phyloP scores from a whole-genome alignment of 495 filamentous ascomycete species.

The Cudoniella acicularis region DNA sequence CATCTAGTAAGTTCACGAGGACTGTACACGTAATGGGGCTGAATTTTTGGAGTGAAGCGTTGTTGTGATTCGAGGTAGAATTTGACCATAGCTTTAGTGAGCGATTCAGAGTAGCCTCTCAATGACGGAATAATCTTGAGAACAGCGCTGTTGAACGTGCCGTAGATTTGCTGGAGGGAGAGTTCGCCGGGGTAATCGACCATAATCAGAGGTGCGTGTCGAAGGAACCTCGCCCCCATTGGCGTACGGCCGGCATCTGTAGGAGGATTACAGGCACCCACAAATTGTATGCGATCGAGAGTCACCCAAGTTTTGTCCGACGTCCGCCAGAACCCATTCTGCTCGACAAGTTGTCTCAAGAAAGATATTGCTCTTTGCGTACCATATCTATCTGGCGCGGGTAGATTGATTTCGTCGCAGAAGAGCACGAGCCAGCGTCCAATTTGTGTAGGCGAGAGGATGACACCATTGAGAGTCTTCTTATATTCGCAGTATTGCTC shows the following conservation, averaged over 20 bases:
- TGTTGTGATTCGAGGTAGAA: conserved; percentile 93
- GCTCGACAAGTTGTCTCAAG: conserved; percentile 92
- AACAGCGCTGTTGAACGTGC: conserved; percentile 94
- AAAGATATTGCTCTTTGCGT: conserved; percentile 97
- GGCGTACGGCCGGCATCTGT: conserved; percentile 95
- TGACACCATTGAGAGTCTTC: conserved; percentile 93
- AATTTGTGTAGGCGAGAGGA: conserved; percentile 93
- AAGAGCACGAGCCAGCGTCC: conserved; percentile 98
- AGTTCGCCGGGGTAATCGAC: conserved; percentile 97
- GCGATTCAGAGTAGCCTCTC: conserved; percentile 88
- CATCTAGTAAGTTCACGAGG: conserved; percentile 96
- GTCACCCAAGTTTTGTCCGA: conserved; percentile 97
- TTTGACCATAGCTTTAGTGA: conserved; percentile 97
- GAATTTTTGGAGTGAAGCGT: conserved; percentile 90
- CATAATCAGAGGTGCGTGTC: conserved; percentile 96
- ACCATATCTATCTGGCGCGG: conserved; percentile 96
- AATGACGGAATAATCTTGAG: conserved; percentile 94
- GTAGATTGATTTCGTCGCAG: conserved; percentile 98
- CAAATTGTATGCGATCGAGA: conserved; percentile 96
- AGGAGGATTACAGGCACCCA: conserved; percentile 98
- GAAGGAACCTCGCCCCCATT: conserved; percentile 87
- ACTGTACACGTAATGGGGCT: conserved; percentile 98
- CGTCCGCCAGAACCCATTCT: conserved; percentile 98
- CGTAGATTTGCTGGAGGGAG: conserved; percentile 94
- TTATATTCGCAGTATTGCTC: conserved; percentile 99